A percentile compares a stretch with the other conserved stretches of the same genome.
Evolutionary conservation across 2,329 filamentous ascomycete species (phyloP).

Genomic region (Eutypella sp.): DNA sequence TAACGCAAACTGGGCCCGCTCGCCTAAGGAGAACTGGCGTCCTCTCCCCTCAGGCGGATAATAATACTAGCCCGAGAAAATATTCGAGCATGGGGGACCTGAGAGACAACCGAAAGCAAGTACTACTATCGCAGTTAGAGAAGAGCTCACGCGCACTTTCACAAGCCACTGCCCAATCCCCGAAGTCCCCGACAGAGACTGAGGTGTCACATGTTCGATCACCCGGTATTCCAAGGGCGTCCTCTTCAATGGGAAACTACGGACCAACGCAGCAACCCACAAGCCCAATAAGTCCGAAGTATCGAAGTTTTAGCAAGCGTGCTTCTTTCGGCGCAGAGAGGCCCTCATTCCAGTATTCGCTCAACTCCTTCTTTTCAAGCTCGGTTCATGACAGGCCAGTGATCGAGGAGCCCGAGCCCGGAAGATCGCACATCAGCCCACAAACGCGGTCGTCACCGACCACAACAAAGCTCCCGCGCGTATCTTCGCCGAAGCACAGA

Average conservation of each 20-base stretch:
- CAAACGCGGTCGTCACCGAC: not conserved
- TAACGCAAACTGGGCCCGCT: not conserved
- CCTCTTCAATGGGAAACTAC: not conserved
- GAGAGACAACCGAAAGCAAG: not conserved
- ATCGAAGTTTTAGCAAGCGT: not conserved
- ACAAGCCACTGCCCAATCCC: not conserved
- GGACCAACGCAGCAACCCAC: not conserved
- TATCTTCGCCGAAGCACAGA: not conserved
- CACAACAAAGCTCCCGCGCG: not conserved
- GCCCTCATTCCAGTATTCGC: not conserved
- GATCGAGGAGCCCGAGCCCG: not conserved
- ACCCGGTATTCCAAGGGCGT: not conserved
- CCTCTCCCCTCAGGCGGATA: not conserved
- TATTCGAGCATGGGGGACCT: not conserved
- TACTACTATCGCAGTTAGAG: not conserved
- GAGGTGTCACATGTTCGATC: not conserved
- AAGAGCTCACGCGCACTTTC: not conserved
- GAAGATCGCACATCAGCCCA: not conserved
- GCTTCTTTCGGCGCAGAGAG: not conserved
- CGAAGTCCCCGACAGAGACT: not conserved
- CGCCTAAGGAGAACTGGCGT: not conserved
- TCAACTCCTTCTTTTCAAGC: not conserved
- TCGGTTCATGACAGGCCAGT: not conserved
- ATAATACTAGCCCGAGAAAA: not conserved
- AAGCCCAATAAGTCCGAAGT: not conserved